Conservation (phyloP, 306 rosid species). For the Fagus crenata region DNA sequence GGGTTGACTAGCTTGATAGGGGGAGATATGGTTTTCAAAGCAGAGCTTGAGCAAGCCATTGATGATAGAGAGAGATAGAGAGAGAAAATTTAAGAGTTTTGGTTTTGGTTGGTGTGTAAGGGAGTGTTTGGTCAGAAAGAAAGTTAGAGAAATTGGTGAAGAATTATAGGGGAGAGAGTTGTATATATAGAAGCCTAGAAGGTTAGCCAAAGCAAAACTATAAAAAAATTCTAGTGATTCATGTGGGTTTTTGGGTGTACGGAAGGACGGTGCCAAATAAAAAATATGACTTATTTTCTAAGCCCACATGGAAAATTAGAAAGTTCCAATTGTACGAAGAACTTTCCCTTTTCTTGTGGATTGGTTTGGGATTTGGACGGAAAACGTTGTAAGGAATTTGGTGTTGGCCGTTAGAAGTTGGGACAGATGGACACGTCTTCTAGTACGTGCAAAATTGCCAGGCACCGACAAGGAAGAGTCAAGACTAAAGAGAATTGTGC, state of each 20-base stretch:
- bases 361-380: not conserved
- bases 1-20: slow-evolving; percentile 18
- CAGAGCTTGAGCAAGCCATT: slow-evolving; percentile 49
- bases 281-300: no score
- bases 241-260: not conserved
- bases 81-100: no score
- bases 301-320: no score
- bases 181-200: not conserved
- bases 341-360: not conserved
- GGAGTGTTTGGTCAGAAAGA: slow-evolving; percentile 1
- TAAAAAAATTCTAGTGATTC: not conserved
- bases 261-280: not conserved
- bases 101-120: not conserved
- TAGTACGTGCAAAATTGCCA: not conserved
- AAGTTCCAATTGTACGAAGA: not conserved
- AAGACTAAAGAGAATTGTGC: not conserved
- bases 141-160: not conserved
- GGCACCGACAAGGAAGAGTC: not conserved
- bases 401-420: not conserved
- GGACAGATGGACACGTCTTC: not conserved
- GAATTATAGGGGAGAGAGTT: not conserved
- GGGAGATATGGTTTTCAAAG: slow-evolving; percentile 33
- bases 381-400: not conserved
- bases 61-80: not conserved
- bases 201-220: not conserved